phyloP scores from a whole-genome alignment of 2,329 filamentous ascomycete genomes.

The Graphilbum ipis-grandicollis region DNA sequence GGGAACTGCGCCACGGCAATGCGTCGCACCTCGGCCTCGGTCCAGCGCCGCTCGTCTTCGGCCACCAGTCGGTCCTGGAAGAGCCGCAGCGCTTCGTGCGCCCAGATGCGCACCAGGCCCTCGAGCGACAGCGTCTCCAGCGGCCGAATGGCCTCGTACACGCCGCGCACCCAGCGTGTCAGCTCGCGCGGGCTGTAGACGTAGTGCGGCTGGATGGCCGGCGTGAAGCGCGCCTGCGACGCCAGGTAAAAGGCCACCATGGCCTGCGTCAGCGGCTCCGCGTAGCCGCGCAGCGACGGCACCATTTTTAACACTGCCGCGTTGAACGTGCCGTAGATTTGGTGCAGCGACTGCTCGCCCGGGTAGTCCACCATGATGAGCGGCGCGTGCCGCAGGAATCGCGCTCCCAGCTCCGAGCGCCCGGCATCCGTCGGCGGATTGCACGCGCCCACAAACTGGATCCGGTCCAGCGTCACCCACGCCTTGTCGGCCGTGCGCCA shows the following conservation, averaged over 20 bases:
- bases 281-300: slow-evolving; percentile 83
- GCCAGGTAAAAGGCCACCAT: slow-evolving; percentile 97
- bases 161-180: slow-evolving; percentile 90
- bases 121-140: slow-evolving; percentile 78
- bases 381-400: slow-evolving; percentile 93
- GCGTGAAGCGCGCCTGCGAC: slow-evolving; percentile 86
- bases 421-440: slow-evolving; percentile 97
- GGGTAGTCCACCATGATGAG: slow-evolving; percentile 99
- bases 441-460: slow-evolving; percentile 97
- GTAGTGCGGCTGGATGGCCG: slow-evolving; percentile 95
- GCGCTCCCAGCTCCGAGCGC: slow-evolving; percentile 79
- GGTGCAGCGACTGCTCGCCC: slow-evolving; percentile 79
- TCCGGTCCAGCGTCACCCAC: slow-evolving; percentile 93
- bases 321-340: slow-evolving; percentile 99
- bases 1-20: slow-evolving; percentile 89
- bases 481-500: slow-evolving; percentile 96
- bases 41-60: slow-evolving; percentile 92
- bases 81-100: slow-evolving; percentile 84
- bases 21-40: slow-evolving; percentile 67
- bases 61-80: slow-evolving; percentile 95
- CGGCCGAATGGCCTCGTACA: slow-evolving; percentile 92
- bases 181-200: slow-evolving; percentile 98
- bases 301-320: slow-evolving; percentile 92
- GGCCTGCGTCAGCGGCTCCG: slow-evolving; percentile 81
- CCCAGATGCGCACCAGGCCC: slow-evolving; percentile 91